Evolutionary conservation across 352 stramenopile species (phyloP).

Genomic region (Phytophthora sojae): DNA sequence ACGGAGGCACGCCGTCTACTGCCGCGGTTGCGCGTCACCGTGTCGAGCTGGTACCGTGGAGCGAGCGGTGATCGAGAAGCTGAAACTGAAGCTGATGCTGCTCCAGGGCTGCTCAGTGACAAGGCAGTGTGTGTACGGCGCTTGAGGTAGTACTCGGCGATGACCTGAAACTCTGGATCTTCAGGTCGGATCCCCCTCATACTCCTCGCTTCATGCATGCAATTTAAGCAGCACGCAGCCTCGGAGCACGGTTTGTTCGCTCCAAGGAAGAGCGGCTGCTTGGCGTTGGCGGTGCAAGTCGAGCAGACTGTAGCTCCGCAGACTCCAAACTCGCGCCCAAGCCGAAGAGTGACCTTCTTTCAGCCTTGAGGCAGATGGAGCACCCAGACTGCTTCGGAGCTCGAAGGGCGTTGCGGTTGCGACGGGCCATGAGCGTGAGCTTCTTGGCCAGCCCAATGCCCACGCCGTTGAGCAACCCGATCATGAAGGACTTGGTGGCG

Average conservation of each 20-base stretch:
- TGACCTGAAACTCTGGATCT: constrained; percentile 31
- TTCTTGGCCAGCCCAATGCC: constrained; percentile 58
- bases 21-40: constrained; percentile 16
- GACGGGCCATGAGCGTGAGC: constrained; percentile 46
- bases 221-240: constrained; percentile 47
- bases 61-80: neutral
- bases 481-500: constrained; percentile 43
- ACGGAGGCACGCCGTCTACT: neutral
- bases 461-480: constrained; percentile 51
- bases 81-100: neutral
- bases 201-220: constrained; percentile 40
- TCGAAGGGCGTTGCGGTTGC: constrained; percentile 13
- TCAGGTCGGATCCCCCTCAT: constrained; percentile 33
- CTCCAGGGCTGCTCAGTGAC: neutral
- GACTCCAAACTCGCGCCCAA: constrained; percentile 41
- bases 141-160: neutral
- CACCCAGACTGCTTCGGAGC: constrained; percentile 21
- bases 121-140: neutral
- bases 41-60: constrained; percentile 23
- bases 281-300: constrained; percentile 47
- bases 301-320: constrained; percentile 53
- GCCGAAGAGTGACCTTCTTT: neutral
- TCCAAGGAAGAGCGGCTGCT: constrained; percentile 54
- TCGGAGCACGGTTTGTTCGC: constrained; percentile 18
- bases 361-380: constrained; percentile 27